phyloP scores from a whole-genome alignment of 2,329 filamentous ascomycete species.

The Coniochaeta sp. region DNA sequence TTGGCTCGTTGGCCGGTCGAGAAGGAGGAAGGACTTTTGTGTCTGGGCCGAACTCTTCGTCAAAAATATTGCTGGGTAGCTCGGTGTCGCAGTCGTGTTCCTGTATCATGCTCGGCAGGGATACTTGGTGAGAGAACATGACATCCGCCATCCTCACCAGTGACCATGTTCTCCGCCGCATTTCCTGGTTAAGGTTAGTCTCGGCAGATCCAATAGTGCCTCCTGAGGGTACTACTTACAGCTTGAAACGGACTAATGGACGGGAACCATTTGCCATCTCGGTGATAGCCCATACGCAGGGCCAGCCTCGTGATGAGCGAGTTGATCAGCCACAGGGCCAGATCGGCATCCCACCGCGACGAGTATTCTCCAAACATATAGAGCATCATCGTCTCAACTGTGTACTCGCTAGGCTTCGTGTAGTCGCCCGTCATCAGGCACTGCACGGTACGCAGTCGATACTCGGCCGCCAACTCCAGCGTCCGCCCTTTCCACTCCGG shows the following conservation, averaged over 20 bases:
- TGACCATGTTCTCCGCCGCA: slow-evolving; percentile 61
- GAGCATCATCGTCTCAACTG: slow-evolving; percentile 70
- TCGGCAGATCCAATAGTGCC: neutral
- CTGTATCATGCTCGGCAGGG: slow-evolving; percentile 62
- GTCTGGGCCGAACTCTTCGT: slow-evolving; percentile 68
- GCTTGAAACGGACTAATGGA: slow-evolving; percentile 66
- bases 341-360: slow-evolving; percentile 64
- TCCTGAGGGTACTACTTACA: slow-evolving; percentile 28
- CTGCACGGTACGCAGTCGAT: slow-evolving; percentile 67
- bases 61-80: slow-evolving; percentile 69
- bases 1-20: slow-evolving; percentile 61
- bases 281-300: slow-evolving; percentile 68
- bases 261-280: slow-evolving; percentile 68
- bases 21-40: slow-evolving; percentile 61
- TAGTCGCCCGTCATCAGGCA: slow-evolving; percentile 71
- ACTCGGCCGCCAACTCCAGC: slow-evolving; percentile 53
- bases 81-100: slow-evolving; percentile 69
- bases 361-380: slow-evolving; percentile 72
- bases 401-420: slow-evolving; percentile 65
- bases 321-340: slow-evolving; percentile 54
- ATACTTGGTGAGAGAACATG: slow-evolving; percentile 68
- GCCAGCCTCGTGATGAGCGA: slow-evolving; percentile 49
- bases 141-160: slow-evolving; percentile 67
- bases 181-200: slow-evolving; percentile 44
- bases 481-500: slow-evolving; percentile 65